These are phyloP conservation scores for Hydnum rufescens DNA, from an alignment of 768 basidiomycete species.

Conservation along the genomic window DNA sequence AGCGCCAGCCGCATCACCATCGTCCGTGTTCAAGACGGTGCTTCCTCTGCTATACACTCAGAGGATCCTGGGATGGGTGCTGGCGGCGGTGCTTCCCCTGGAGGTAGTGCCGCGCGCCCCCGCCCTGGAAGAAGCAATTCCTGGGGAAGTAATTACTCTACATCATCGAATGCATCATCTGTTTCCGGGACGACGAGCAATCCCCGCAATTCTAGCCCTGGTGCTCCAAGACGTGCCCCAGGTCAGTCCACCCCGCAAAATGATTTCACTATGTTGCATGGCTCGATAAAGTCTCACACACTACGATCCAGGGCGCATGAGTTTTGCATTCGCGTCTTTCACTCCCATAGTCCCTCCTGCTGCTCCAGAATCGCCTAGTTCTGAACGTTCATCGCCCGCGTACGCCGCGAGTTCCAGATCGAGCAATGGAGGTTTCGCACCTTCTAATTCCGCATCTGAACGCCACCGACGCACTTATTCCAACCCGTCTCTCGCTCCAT, in stretches of 20 bases:
- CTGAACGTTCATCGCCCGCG: constrained; percentile 6
- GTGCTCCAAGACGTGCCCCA: background rate
- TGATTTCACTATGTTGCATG: background rate
- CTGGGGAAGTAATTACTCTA: constrained; percentile 4
- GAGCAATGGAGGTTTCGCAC: too few species aligned
- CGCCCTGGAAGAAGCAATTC: constrained; percentile 5
- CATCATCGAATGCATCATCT: background rate
- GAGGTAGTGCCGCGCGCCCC: background rate
- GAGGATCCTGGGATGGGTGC: background rate
- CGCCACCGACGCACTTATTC: constrained; percentile 20
- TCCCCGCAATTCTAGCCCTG: constrained; percentile 2
- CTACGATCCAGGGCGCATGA: constrained; percentile 22
- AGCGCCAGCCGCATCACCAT: constrained; percentile 30
- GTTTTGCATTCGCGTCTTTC: constrained; percentile 53
- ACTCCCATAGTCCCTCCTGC: constrained; percentile 14
- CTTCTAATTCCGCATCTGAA: too few species aligned
- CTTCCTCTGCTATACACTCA: background rate
- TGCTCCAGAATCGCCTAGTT: background rate
- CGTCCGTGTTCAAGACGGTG: constrained; percentile 32
- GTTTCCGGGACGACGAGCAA: too few species aligned
- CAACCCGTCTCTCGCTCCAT: constrained; percentile 17
- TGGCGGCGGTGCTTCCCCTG: background rate
- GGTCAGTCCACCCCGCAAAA: background rate
- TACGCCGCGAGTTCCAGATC: too few species aligned
- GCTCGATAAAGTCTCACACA: background rate